Base-by-base conservation (phyloP, 2,329 filamentous ascomycete species). In the Whalleya microplaca region DNA sequence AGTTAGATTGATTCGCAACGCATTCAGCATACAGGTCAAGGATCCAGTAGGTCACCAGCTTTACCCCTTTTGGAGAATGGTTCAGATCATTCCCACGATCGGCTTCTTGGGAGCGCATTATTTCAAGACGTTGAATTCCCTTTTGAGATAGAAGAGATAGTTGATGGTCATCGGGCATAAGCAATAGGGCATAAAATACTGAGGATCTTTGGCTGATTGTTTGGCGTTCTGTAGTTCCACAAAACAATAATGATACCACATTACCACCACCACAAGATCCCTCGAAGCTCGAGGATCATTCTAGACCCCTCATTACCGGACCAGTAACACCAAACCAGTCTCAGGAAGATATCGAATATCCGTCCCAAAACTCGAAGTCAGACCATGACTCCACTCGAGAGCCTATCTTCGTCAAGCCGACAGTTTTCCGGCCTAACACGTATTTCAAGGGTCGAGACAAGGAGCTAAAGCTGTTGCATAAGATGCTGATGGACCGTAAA, bases 361-460 rank as follows among this genome's bases (percentile, higher is more conserved):
- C 69, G 18, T 71, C 70, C 2, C 70, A 71, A 47, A 61, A 65
- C 29, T 71, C 69, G 41, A 65, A 62, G 45, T 62, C 65, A 48
- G 67, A 69, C 8, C 41, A 65, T 51, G 55, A 59, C 16, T 47
- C 56, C n/a, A 55, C 61, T 8, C 54, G 58, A 46, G 68, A 69
- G 8, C 69, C 66, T 16, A 48, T 72, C 27, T 77, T 77, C 54
- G 74, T 79, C 59, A 78, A 75, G 45, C 84, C 84, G 2, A 75
- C 79, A 0, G 81, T 82, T 0, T 86, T 86, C 46, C 81, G 84
- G 59, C 83, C 82, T 1, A 87, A 87, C 62, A 78, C 79, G 2
- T 74, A 78, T 8, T 87, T 87, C 61, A 79, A 83, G 53, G 84
- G 84, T 2, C 83, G 85, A 66, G 69, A 84, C 62, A 77, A 78